A percentile compares a stretch with the other conserved stretches of the same genome.
Evolutionary conservation across 2,329 filamentous ascomycete species (phyloP).

Genomic region (Cytospora leucostoma): DNA sequence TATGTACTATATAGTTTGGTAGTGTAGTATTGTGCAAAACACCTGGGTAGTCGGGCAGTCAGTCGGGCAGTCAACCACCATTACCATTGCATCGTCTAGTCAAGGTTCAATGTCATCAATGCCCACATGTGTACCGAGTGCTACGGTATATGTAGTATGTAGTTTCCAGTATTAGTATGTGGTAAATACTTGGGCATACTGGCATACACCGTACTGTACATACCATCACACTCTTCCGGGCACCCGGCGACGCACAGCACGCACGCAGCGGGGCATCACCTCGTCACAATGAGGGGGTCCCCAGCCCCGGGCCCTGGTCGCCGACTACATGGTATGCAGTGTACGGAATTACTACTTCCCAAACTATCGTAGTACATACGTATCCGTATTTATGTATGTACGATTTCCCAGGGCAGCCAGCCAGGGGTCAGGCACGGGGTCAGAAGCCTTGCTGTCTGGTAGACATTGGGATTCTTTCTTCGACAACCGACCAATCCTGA

Average conservation of each 20-base stretch:
- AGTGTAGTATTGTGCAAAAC: neutral
- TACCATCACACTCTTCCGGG: neutral
- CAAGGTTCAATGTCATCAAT: neutral
- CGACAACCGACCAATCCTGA: conserved; percentile 2
- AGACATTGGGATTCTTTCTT: neutral
- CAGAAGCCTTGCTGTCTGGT: neutral
- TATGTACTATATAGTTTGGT: neutral
- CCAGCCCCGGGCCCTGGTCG: neutral
- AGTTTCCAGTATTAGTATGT: neutral
- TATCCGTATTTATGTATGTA: neutral
- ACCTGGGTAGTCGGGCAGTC: neutral
- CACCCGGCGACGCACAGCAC: neutral
- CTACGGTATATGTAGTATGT: neutral
- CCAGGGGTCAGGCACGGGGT: neutral
- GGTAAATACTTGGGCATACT: too few relatives aligned
- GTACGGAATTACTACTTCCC: neutral
- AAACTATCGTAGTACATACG: neutral
- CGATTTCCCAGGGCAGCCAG: too few relatives aligned
- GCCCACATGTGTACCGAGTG: neutral
- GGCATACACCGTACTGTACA: neutral
- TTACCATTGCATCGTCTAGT: too few relatives aligned
- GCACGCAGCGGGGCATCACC: neutral
- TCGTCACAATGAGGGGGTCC: neutral
- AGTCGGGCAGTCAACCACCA: too few relatives aligned
- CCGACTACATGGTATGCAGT: neutral